A percentile compares a stretch with the other conserved stretches of the same genome.
phyloP scores from a whole-genome alignment of 108 stramenopile genomes.

The Bacterosira constricta region DNA sequence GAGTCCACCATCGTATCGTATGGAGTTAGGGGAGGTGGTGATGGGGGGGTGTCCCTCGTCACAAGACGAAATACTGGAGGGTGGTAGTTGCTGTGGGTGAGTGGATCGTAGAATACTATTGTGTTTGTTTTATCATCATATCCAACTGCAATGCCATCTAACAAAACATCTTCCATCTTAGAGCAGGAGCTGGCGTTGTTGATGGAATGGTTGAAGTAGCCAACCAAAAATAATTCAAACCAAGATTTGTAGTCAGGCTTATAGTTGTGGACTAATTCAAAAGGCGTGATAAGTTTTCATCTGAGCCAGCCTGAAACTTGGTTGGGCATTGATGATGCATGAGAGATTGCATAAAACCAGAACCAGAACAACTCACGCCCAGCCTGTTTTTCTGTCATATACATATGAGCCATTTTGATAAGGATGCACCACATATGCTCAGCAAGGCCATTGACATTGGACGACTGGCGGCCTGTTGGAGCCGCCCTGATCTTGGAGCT shows the following conservation, averaged over 20 bases:
- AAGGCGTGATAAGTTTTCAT: conserved; percentile 9
- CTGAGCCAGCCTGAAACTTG: conserved; percentile 14
- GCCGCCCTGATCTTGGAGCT: conserved; percentile 11
- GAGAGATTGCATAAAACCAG: conserved; percentile 18
- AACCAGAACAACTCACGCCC: conserved; percentile 17
- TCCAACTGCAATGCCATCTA: conserved; percentile 24
- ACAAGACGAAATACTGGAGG: no score
- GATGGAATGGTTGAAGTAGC: conserved; percentile 11
- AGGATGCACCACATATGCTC: conserved; percentile 19
- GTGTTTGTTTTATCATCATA: conserved; percentile 6
- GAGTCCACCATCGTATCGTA: no score
- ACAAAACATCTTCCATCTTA: neutral
- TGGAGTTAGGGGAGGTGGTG: no score
- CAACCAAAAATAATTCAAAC: conserved; percentile 26
- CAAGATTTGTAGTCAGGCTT: conserved; percentile 16
- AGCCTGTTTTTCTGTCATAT: conserved; percentile 29
- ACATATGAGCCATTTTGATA: conserved; percentile 8
- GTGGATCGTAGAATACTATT: conserved; percentile 18
- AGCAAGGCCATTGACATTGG: conserved; percentile 28
- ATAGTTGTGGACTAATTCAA: conserved; percentile 9
- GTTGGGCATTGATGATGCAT: conserved; percentile 16
- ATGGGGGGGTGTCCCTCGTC: no score
- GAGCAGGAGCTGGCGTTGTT: neutral
- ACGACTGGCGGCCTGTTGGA: conserved; percentile 15
- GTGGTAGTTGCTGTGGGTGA: no score